phyloP scores from a whole-genome alignment of 2,329 filamentous ascomycete species.

The Cladosporium phlei region DNA sequence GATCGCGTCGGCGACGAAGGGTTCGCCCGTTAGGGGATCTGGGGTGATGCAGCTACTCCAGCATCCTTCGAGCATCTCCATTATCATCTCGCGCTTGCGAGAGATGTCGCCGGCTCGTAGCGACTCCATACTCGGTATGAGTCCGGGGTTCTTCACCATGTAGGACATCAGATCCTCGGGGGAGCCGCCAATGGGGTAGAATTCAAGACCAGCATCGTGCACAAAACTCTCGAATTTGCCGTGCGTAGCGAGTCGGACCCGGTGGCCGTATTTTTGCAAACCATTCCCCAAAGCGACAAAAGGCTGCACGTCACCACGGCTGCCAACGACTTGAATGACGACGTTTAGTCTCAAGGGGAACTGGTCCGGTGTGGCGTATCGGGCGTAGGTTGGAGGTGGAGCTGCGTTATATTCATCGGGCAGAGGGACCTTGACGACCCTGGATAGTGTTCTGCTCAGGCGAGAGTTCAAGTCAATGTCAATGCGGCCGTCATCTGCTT shows the following conservation, averaged over 20 bases:
- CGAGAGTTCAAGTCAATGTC: slow-evolving; percentile 11
- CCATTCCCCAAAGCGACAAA: slow-evolving; percentile 66
- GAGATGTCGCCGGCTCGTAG: slow-evolving; percentile 70
- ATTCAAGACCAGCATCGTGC: slow-evolving; percentile 66
- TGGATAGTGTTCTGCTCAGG: slow-evolving; percentile 8
- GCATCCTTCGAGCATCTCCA: slow-evolving; percentile 77
- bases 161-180: slow-evolving; percentile 80
- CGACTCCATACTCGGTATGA: slow-evolving; percentile 69
- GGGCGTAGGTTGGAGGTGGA: slow-evolving; percentile 6
- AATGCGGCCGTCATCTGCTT: slow-evolving; percentile 11
- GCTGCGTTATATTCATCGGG: background rate
- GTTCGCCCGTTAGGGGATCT: slow-evolving; percentile 53
- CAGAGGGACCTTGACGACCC: slow-evolving; percentile 3
- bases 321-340: slow-evolving; percentile 71
- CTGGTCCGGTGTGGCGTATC: slow-evolving; percentile 6
- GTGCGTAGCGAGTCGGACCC: slow-evolving; percentile 70
- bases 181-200: slow-evolving; percentile 75
- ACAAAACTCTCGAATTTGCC: slow-evolving; percentile 64
- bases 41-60: slow-evolving; percentile 73
- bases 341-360: slow-evolving; percentile 52
- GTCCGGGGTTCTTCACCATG: slow-evolving; percentile 78
- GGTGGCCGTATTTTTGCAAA: slow-evolving; percentile 62
- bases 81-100: slow-evolving; percentile 63
- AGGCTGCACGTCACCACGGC: slow-evolving; percentile 70
- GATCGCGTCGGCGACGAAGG: slow-evolving; percentile 71